phyloP scores from a whole-genome alignment of 169 alveolate genomes.

The Babesia gibsoni region DNA sequence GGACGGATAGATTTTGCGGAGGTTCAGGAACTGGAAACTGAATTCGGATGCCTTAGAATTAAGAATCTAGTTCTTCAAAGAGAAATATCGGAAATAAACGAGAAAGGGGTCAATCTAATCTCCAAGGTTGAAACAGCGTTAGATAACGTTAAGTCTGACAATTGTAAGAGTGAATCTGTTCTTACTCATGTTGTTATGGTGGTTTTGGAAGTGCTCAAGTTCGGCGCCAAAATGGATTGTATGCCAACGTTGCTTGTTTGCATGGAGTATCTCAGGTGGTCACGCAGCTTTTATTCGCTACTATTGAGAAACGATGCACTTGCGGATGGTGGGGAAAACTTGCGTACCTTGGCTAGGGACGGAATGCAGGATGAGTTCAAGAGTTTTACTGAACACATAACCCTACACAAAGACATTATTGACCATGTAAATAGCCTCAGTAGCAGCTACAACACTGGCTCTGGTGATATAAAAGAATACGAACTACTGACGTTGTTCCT shows the following conservation, averaged over 20 bases:
- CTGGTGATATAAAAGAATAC: conserved; percentile 12
- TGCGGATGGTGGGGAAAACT: conserved; percentile 13
- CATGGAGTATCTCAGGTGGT: conserved; percentile 23
- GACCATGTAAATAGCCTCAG: background rate
- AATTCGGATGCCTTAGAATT: conserved; percentile 23
- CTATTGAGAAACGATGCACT: background rate
- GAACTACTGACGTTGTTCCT: conserved; percentile 10
- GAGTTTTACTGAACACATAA: background rate
- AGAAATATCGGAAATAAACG: conserved; percentile 34
- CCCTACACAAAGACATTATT: background rate
- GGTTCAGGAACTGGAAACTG: conserved; percentile 27
- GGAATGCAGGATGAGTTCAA: background rate
- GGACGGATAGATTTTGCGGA: conserved; percentile 24
- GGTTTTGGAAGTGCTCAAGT: conserved; percentile 34
- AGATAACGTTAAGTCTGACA: conserved; percentile 10
- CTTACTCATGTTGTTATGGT: conserved; percentile 36
- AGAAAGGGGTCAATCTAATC: conserved; percentile 20
- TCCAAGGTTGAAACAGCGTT: conserved; percentile 3
- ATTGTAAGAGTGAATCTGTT: conserved; percentile 40
- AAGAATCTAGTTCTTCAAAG: conserved; percentile 46
- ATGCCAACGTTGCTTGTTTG: conserved; percentile 2
- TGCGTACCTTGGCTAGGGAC: conserved; percentile 1
- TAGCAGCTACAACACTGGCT: background rate
- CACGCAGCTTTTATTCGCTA: conserved; percentile 5
- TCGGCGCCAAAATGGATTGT: conserved; percentile 46